Base-by-base conservation (phyloP, 257 asterid genomes). In the Vinca minor region DNA sequence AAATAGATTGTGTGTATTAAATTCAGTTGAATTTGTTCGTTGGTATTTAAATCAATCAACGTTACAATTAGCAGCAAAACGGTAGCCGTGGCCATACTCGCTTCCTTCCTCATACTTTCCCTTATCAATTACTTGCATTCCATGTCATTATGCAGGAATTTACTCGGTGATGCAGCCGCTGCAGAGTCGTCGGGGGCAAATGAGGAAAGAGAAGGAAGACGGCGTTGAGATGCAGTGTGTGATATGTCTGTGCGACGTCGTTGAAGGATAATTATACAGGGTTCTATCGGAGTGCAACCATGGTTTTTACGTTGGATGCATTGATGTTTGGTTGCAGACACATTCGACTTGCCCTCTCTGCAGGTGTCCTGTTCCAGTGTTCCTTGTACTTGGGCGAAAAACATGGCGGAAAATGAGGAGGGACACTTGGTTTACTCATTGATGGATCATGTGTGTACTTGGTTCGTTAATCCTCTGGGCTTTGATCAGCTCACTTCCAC, bases 321-420 rank as follows among this genome's bases (percentile, higher is more conserved):
- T 78, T 59, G 77, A 73, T 25, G 59, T 65, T 50, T 77, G 82
- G 82, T 59, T 77, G 70, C 68, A 66, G 31, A 55, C 63, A 32
- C 66, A 70, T 46, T 67, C 71, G 34, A 73, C 63, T 1, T 77
- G 82, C 59, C 79, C 82, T 8, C 15, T 77, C 1, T 73, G 82
- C 35, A 68, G 82, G 15, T 8, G 31, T 42, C 56, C 55, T n/a
- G n/a, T n/a, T n/a, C n/a, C n/a, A n/a, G n/a, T 5, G 69, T 70
- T 4, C 47, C 36, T 21, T 47, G 23, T 7, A 18, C 46, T 42
- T 18, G 25, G 0, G 7, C 0, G 20, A 39, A 5, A 8, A 1
- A 8, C 55, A 47, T 29, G 15, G 52, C 2, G 12, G 29, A 59
- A 17, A 23, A 23, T 2, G 53, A 55, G 4, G 48, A 20, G 15